Evolutionary conservation across 1,284 basidiomycete genomes (phyloP), one percentile per base, ranked within the genome.

Genomic region (Athelia psychrophila): DNA sequence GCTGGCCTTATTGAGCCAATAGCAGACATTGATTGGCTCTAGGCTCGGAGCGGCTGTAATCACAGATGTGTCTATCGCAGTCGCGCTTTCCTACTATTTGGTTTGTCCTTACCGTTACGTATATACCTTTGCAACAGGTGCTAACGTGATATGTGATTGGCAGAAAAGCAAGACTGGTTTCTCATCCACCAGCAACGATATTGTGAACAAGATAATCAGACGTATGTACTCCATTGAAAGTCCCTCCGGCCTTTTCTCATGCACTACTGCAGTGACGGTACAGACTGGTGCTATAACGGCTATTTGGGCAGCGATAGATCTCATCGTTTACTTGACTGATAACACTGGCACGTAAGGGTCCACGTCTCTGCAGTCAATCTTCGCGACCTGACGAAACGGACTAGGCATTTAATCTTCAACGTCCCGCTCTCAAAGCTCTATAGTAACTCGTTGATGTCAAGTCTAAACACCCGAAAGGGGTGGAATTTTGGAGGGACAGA

Each of bases 11-110:
- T n/a, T n/a, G 33, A n/a, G 12, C 10, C n/a, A 12, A n/a, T 10
- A 35, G n/a, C 33, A 35, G 10, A 35, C n/a, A n/a, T 12, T 35
- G n/a, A 10, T 35, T 35, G n/a, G 10, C n/a, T 10, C 12, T n/a
- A 35, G 33, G 33, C 60, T 71, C 5, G 65, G 63, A 1, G 64
- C 61, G 54, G 64, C 67, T 19, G 65, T 64, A 3, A 57, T 68
- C 2, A 64, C 64, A 10, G 70, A 71, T 50, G 59, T 66, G 22
- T 50, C 56, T 19, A 70, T 70, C 42, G 65, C 66, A 1, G 27
- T 59, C 24, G 59, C 65, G 3, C 58, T 71, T 8, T 65, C 68
- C 1, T 65, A 62, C 62, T 66, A 68, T 51, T 50, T 71, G 51
- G 69, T 67, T 38, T 20, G 53, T 56, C 20, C 8, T 12, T n/a